phyloP scores from a whole-genome alignment of 345 rosid genomes.

The Citrus trifoliata region DNA sequence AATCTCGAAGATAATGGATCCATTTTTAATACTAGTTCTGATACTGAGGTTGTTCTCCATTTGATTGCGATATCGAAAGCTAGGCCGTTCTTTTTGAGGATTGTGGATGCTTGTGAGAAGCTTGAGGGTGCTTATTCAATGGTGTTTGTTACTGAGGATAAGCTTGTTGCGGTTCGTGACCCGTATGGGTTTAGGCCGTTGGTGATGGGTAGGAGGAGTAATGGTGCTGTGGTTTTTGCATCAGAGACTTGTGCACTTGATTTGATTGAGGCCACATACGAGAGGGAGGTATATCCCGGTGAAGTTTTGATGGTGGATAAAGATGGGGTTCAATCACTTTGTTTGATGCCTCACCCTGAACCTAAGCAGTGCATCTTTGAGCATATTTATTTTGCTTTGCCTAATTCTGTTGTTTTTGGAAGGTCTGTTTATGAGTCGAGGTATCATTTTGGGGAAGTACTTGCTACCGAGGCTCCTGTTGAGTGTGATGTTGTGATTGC shows the following conservation, averaged over 20 bases:
- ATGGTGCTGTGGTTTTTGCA: slow-evolving; percentile 88
- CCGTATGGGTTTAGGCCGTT: slow-evolving; percentile 88
- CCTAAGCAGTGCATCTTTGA: slow-evolving; percentile 93
- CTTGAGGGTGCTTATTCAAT: slow-evolving; percentile 89
- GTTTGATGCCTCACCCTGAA: slow-evolving; percentile 63
- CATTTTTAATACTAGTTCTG: slow-evolving; percentile 87
- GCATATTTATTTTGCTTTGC: slow-evolving; percentile 85
- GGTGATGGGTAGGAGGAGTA: slow-evolving; percentile 95
- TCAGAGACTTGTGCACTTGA: slow-evolving; percentile 98
- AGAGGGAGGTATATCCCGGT: slow-evolving; percentile 90
- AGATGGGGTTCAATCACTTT: slow-evolving; percentile 78
- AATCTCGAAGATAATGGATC: slow-evolving; percentile 84
- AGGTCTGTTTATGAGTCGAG: slow-evolving; percentile 86
- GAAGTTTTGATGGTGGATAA: slow-evolving; percentile 87
- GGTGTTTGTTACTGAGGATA: slow-evolving; percentile 92
- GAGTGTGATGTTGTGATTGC: slow-evolving; percentile 97
- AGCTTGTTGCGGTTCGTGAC: slow-evolving; percentile 91
- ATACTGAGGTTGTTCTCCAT: slow-evolving; percentile 97
- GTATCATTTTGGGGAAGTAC: slow-evolving; percentile 65
- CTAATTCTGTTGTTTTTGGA: slow-evolving; percentile 84
- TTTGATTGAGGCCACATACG: slow-evolving; percentile 90
- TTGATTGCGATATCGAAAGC: slow-evolving; percentile 89
- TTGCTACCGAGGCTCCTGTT: slow-evolving; percentile 73
- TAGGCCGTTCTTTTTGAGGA: slow-evolving; percentile 82
- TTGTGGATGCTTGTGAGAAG: slow-evolving; percentile 90